Conservation (phyloP, 1,284 basidiomycete genomes). For the Ceratobasidium sp. region DNA sequence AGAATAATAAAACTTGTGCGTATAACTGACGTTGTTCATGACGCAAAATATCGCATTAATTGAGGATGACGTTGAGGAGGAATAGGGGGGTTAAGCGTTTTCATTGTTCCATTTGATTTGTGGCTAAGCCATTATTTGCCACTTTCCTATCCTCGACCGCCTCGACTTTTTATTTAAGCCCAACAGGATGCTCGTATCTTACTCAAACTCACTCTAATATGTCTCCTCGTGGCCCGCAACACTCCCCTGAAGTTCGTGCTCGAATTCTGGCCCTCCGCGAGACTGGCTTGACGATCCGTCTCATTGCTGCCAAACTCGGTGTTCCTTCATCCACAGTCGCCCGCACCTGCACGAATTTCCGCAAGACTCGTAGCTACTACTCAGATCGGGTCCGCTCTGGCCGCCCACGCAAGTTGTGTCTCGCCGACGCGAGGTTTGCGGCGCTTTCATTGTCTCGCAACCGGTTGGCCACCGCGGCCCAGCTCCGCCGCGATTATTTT, state of each 20-base stretch:
- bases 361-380: background rate
- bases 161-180: background rate
- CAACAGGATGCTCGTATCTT: background rate
- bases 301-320: background rate
- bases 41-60: background rate
- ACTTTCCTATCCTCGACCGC: background rate
- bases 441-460: background rate
- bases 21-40: background rate
- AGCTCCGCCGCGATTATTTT: conserved; percentile 19
- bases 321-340: conserved; percentile 10
- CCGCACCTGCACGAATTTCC: background rate
- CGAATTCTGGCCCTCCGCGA: conserved; percentile 5
- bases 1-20: background rate
- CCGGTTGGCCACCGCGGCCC: background rate
- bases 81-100: background rate
- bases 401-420: background rate
- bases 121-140: background rate
- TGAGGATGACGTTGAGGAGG: background rate
- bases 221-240: background rate
- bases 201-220: background rate
- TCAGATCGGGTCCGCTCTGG: background rate
- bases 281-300: background rate
- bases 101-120: conserved; percentile 3
- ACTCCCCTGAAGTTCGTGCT: background rate
- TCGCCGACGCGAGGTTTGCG: conserved; percentile 18